Evolutionary conservation across 257 asterid species (phyloP).

Genomic region (Scutellaria baicalensis): DNA sequence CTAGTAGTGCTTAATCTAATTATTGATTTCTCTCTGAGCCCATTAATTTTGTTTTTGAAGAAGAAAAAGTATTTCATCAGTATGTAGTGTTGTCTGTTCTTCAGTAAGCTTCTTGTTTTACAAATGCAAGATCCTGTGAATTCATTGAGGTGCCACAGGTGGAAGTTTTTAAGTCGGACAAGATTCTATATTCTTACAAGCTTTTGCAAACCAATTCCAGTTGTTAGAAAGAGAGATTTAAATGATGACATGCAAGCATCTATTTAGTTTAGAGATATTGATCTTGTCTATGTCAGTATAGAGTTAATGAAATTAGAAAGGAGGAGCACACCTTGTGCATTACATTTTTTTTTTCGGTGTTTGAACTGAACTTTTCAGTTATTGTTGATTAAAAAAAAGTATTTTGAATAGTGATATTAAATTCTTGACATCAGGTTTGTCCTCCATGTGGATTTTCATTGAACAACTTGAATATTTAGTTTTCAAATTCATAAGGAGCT

Average conservation of each 20-base stretch:
- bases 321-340: background rate
- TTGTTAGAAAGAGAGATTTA: background rate
- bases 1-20: background rate
- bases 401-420: background rate
- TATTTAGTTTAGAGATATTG: too few relatives aligned
- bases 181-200: background rate
- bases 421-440: background rate
- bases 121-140: background rate
- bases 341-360: background rate
- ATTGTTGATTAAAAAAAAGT: background rate
- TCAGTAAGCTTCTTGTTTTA: background rate
- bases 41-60: background rate
- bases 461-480: background rate
- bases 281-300: background rate
- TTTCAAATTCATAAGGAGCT: conserved; percentile 1
- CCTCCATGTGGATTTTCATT: background rate
- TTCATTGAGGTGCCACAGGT: background rate
- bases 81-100: background rate
- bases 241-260: too few relatives aligned
- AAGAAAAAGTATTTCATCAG: background rate
- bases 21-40: background rate
- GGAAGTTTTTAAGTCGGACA: background rate
- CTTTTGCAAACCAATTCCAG: background rate
- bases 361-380: background rate
- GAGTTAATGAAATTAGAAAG: background rate